Base-by-base conservation (phyloP, 202 grass and related monocot genomes). In the Cymbopogon flexuosus region DNA sequence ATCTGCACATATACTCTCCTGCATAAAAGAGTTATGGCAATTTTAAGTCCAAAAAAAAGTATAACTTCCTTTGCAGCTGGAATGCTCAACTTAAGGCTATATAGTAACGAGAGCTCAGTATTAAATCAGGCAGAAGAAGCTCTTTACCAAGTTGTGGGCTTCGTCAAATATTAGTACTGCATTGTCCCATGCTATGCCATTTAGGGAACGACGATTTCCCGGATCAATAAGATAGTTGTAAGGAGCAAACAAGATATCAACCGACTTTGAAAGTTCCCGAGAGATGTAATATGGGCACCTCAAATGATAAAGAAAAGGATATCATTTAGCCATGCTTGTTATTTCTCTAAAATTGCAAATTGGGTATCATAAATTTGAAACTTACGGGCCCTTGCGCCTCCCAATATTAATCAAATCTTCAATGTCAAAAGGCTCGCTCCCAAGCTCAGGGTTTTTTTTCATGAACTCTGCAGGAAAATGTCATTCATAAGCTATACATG, bases 221-320 rank as follows among this genome's bases (percentile, higher is more conserved):
- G 92, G 84, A 80, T 98, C 96, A 84, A 95, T 93, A 82, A 98
- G 90, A 91, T 98, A 98, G 75, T 98, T 98, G 91, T 98, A 98
- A 9, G 96, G 96, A 78, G 92, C 96, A 91, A 98, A 95, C 70
- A 95, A 86, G 73, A 95, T 98, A 83, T 98, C 96, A 77, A 90
- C 92, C 10, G 54, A 84, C 83, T 98, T 95, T 35, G 89, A 93
- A 68, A 95, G 84, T 86, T 98, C 95, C 61, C 88, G 79, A 30
- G 95, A 95, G 62, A 98, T 84, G 81, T 98, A 98, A 91, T 98
- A 98, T 83, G 95, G 92, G 54, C 95, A 98, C 82, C 95, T 95
- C 63, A 43, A 94, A 65, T 59, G 35, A 57, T 66, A 29, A 77
- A 79, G 47, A 73, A 37, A 66, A 75, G 46, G 65, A 24, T 40